Base-by-base conservation (phyloP, 2,329 filamentous ascomycete genomes). In the Dothistroma septosporum region DNA sequence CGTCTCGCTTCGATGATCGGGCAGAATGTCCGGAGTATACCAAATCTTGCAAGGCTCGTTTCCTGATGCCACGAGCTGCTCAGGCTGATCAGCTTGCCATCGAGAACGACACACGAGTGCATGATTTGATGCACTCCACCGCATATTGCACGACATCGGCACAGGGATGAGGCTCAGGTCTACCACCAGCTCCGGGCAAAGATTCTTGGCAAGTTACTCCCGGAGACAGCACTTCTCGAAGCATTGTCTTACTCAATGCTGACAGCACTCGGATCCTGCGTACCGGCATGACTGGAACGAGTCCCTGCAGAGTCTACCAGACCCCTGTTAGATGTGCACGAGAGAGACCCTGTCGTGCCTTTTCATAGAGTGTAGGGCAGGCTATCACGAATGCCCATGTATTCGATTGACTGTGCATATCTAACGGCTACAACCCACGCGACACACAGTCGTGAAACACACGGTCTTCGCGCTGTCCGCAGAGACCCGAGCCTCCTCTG, bases 191-290 rank as follows among this genome's bases (percentile, higher is more conserved):
- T 44, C n/a, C 2, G 35, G 11, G 11, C 35, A 12, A 37, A 11
- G 11, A 12, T 37, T 37, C 11, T 1, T 4, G 16, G 35, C 4
- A 37, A 16, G 16, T 6, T 6, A 44, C 4, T 14, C 8, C 41
- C 19, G 48, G 14, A 50, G 22, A 32, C 19, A 28, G 37, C 14
- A 24, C 21, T 32, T 33, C 52, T 19, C 6, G 24, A 28, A 28
- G 24, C 24, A 28, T 28, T 28, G 6, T 28, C 24, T 57, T 57
- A 49, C 46, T 57, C 55, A 57, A 14, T 11, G 55, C 55, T 57
- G 44, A 57, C 35, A 53, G 16, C 33, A 12, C 50, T 35, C 31
- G 31, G 31, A 35, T 31, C 50, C 28, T 31, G 28, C 50, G 33
- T 53, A 35, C 31, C n/a, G 24, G n/a, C 24, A 21, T 32, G 24